Base-by-base conservation (phyloP, 139 green algal genomes). In the Dunaliella primolecta region DNA sequence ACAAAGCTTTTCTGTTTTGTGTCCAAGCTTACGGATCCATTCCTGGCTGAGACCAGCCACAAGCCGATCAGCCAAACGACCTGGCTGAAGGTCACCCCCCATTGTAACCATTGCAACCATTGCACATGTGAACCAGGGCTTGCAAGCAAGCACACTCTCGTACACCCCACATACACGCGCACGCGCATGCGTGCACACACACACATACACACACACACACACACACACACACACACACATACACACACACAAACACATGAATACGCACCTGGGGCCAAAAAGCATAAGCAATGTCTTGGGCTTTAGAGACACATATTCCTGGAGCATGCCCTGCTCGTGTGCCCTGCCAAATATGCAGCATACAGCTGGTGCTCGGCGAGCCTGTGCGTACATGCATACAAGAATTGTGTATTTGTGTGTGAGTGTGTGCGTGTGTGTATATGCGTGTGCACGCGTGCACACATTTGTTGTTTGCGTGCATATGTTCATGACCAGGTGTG, bases 401-500 rank as follows among this genome's bases (percentile, higher is more conserved):
- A n/a, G n/a, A n/a, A n/a, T n/a, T n/a, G n/a, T n/a, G n/a, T n/a
- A n/a, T n/a, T n/a, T n/a, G n/a, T n/a, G n/a, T n/a, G n/a, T n/a
- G n/a, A n/a, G n/a, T n/a, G n/a, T n/a, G n/a, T n/a, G n/a, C n/a
- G n/a, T n/a, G n/a, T n/a, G n/a, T n/a, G n/a, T n/a, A n/a, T n/a
- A n/a, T n/a, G n/a, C n/a, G n/a, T n/a, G n/a, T n/a, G n/a, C n/a
- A n/a, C n/a, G n/a, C n/a, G n/a, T n/a, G n/a, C n/a, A n/a, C n/a
- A n/a, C n/a, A n/a, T n/a, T n/a, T n/a, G n/a, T n/a, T n/a, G n/a
- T n/a, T n/a, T n/a, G n/a, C n/a, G n/a, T n/a, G n/a, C n/a, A n/a
- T n/a, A n/a, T n/a, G n/a, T n/a, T n/a, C n/a, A n/a, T n/a, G 77
- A 20, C 77, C 46, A 55, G 46, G 77, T 81, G 56, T 81, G 31